Base-by-base conservation (phyloP, 23 red algal genomes). In the Gracilaria domingensis region DNA sequence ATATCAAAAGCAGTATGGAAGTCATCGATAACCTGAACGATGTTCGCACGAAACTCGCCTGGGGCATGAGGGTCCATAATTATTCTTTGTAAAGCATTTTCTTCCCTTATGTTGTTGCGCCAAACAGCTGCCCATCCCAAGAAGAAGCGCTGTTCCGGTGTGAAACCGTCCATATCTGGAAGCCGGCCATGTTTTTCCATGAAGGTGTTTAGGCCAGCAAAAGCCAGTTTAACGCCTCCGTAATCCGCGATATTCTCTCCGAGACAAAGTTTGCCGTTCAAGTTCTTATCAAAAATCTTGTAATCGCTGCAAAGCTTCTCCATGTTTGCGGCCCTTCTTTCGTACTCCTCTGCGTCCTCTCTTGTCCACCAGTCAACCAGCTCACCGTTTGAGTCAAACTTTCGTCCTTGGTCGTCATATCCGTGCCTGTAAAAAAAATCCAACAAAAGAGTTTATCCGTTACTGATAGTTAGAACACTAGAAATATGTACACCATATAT, bases 211-310 rank as follows among this genome's bases (percentile, higher is more conserved):
- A 92, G 48, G 23, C 79, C 89, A 32, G 71, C 50, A 51, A 57
- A 94, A 20, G 75, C 48, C 0, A 94, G 77, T 58, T 87, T 94
- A 25, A 97, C 85, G 24, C 95, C 95, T 0, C 81, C 85, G 73
- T 91, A 85, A 57, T 97, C 95, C 11, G 95, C 95, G 1, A 97
- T 60, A 57, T 97, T 94, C 85, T 97, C 95, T 11, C 90, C 89
- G n/a, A 97, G 85, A 30, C 86, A 92, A 13, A 97, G 79, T 40
- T 80, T 77, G 29, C 95, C 95, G 76, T 97, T 97, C 48, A 97
- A 88, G 61, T 88, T 92, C 61, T 82, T 80, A 12, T 85, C 90
- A 59, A 93, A 81, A 21, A 93, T 61, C 14, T 69, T n/a, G 56
- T 86, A 97, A 57, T 79, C 84, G 26, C 89, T 66, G 71, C 92